These are phyloP conservation scores for Aureobasidium sp. DNA, from an alignment of 2,329 filamentous ascomycete species.

Conservation along the genomic window DNA sequence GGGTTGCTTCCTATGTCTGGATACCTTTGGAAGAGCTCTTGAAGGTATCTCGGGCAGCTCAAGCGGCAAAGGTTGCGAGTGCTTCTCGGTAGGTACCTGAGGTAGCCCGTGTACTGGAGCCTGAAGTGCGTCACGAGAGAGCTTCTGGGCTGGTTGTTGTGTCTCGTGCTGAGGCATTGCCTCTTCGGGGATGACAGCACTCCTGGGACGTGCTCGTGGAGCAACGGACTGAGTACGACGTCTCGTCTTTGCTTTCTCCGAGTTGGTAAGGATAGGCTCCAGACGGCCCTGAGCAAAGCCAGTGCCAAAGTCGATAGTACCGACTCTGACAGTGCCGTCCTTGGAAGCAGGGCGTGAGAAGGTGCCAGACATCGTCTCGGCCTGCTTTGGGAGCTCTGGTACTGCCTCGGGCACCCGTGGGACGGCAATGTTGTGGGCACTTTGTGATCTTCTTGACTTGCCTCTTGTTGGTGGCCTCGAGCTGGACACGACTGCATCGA, in stretches of 20 bases:
- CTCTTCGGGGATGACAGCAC: background rate
- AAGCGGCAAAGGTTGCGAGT: background rate
- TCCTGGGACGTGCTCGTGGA: background rate
- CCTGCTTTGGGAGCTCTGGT: background rate
- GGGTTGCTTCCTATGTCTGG: background rate
- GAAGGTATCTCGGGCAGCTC: background rate
- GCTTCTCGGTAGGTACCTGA: background rate
- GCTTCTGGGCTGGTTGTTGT: background rate
- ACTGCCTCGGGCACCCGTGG: background rate
- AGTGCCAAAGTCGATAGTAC: constrained; percentile 14
- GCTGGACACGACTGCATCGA: background rate
- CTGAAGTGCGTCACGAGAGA: background rate
- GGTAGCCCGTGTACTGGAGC: background rate
- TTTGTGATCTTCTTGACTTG: constrained; percentile 5
- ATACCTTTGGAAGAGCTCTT: background rate
- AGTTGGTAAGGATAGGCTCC: constrained; percentile 3
- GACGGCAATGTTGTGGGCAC: background rate
- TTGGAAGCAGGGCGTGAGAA: constrained; percentile 5
- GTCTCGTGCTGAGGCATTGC: background rate
- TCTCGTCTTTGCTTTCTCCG: constrained; percentile 2
- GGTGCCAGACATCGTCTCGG: background rate
- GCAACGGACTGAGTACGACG: constrained; percentile 13
- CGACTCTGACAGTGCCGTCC: constrained; percentile 3
- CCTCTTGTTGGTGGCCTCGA: background rate
- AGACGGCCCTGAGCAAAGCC: constrained; percentile 12